phyloP scores from a whole-genome alignment of 225 moss, liverwort and hornwort genomes.

The Climacium dendroides region DNA sequence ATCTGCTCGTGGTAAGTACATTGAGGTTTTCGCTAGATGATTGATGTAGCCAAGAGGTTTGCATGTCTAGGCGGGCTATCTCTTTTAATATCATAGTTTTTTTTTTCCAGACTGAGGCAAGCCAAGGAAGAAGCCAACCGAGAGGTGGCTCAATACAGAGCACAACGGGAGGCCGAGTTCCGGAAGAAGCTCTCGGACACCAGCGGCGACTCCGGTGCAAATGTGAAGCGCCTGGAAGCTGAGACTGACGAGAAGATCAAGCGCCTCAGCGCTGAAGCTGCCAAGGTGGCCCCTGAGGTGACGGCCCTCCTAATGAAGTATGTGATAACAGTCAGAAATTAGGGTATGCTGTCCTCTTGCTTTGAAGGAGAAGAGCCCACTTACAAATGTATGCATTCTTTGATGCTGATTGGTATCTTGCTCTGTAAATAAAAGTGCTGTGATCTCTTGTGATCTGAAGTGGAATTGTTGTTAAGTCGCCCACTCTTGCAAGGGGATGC shows the following conservation, averaged over 20 bases:
- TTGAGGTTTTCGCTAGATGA: background rate
- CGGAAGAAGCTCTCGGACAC: slow-evolving; percentile 73
- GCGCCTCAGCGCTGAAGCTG: slow-evolving; percentile 57
- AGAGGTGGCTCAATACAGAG: slow-evolving; percentile 77
- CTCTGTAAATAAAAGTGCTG: slow-evolving; percentile 25
- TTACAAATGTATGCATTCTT: slow-evolving; percentile 1
- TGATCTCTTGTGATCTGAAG: background rate
- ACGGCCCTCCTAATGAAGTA: slow-evolving; percentile 67
- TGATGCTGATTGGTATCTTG: background rate
- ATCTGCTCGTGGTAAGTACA: background rate
- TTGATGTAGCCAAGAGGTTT: background rate
- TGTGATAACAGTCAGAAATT: slow-evolving; percentile 71
- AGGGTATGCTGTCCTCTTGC: slow-evolving; percentile 5
- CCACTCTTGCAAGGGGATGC: background rate
- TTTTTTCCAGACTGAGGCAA: slow-evolving; percentile 60
- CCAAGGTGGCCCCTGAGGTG: slow-evolving; percentile 60
- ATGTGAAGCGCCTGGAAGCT: slow-evolving; percentile 70
- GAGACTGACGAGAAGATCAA: slow-evolving; percentile 80
- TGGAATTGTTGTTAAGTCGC: background rate
- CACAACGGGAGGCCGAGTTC: slow-evolving; percentile 85
- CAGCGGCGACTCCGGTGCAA: slow-evolving; percentile 77
- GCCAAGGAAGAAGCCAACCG: slow-evolving; percentile 97
- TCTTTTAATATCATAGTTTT: background rate
- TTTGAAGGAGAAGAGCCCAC: background rate
- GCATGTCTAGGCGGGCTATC: background rate